These are phyloP conservation scores for Forsythia viridissima DNA, from an alignment of 257 asterid species.

Conservation along the genomic window DNA sequence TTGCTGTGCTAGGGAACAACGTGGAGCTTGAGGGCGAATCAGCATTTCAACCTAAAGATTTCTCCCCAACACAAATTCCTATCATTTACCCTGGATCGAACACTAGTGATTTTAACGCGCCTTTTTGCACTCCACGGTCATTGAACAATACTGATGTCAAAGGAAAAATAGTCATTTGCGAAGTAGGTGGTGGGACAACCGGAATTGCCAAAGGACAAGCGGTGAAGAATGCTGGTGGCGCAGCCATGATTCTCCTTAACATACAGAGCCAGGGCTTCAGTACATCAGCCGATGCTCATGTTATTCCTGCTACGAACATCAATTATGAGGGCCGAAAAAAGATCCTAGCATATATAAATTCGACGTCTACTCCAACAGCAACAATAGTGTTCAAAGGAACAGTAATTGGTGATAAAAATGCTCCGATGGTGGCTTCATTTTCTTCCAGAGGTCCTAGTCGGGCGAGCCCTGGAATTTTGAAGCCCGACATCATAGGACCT, in stretches of 20 bases:
- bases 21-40: slow-evolving; percentile 12
- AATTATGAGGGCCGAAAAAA: slow-evolving; percentile 15
- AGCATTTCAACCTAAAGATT: neutral
- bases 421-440: slow-evolving; percentile 23
- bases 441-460: slow-evolving; percentile 26
- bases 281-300: slow-evolving; percentile 25
- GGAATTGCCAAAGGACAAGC: slow-evolving; percentile 25
- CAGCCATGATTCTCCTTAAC: slow-evolving; percentile 46
- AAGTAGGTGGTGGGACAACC: neutral
- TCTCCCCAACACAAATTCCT: neutral
- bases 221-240: slow-evolving; percentile 44
- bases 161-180: slow-evolving; percentile 46
- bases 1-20: slow-evolving; percentile 16
- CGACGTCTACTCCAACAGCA: slow-evolving; percentile 28
- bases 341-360: slow-evolving; percentile 30
- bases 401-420: slow-evolving; percentile 1
- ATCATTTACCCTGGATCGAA: slow-evolving; percentile 18
- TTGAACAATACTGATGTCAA: slow-evolving; percentile 11
- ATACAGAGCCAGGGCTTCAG: neutral
- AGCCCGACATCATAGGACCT: slow-evolving; percentile 33
- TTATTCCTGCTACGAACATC: slow-evolving; percentile 34
- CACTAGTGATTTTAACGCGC: neutral
- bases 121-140: neutral
- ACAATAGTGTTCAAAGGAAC: slow-evolving; percentile 30
- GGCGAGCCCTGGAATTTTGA: slow-evolving; percentile 26